Evolutionary conservation across 805 yeast species (phyloP), one percentile per base, ranked within the genome.

Genomic region (Maudiozyma saulgeensis): DNA sequence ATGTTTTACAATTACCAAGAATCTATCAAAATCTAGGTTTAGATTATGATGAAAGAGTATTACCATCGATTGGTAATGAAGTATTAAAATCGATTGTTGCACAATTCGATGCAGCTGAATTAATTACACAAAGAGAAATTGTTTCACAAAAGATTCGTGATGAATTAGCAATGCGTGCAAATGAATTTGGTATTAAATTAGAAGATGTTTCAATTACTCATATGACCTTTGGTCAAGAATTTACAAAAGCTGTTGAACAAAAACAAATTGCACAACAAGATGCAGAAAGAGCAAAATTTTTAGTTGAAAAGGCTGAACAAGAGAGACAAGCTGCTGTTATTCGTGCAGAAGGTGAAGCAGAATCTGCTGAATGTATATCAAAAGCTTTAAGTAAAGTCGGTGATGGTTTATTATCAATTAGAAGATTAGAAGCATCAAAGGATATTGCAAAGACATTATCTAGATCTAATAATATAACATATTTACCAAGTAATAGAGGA

Each of bases 231-330:
- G 98, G 99, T 48, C 79, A 77, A 56, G 99, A 93, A 66, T 93
- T 93, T 74, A 93, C 99, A 48, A 90, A 87, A 69, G 98, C 99
- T 34, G 99, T 93, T 52, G 99, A 93, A 72, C 96, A 87, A 72
- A 93, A 93, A 68, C 98, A 93, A 71, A 95, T 93, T 70, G 99
- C 99, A 32, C 99, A 93, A 73, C 99, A 93, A 71, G 99, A 93
- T 66, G 98, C 99, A 23, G 98, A 93, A 74, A 79, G 99, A 58
- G 96, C 98, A 51, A 85, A 84, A 63, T 93, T 80, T 64, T 74
- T 87, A 47, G 97, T 93, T 49, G 97, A 90, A 64, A 85, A 85
- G 66, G 98, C 98, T 8, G 97, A 93, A 69, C 99, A 93, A 72
- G 98, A 91, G 69, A 81, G 96, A 66, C 90, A 85, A 68, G 99